Base-by-base conservation (phyloP, 305 asterid genomes). In the Petunia hybrid region DNA sequence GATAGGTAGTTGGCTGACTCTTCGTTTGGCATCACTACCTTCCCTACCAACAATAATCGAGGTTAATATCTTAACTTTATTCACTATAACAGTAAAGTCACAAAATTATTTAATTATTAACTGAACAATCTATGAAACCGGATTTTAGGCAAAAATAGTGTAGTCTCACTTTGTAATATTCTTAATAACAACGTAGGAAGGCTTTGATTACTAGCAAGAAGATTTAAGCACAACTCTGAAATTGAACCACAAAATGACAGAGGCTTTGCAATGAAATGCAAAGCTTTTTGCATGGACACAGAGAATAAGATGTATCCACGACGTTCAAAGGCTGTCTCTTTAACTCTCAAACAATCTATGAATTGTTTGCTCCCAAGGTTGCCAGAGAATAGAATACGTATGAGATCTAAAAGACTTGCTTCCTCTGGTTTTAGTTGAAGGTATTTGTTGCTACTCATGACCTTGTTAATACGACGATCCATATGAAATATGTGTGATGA, bases 201-300 rank as follows among this genome's bases (percentile, higher is more conserved):
- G 78, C 83, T 76, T 65, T 39, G 76, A 62, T 84, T 62, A 82
- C 81, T 85, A 4, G 81, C 82, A 4, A 88, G 60, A 76, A 91
- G 59, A 82, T 91, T 92, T 9, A 91, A 77, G 68, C 82, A 86
- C 71, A 80, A 80, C 80, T 92, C 95, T 36, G 77, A n/a, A 14
- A 22, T 55, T 12, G 90, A 84, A 40, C 93, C 92, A 22, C 81
- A 5, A 1, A 63, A 2, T 0, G 80, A 76, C 76, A 91, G 13
- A n/a, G 76, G 78, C 10, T 42, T 82, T 38, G 80, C 82, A 8
- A 65, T 57, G 56, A 16, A 41, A 3, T 80, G 90, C 42, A 90
- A 85, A 40, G 67, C 43, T 46, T 84, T 88, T 40, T 87, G 91
- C 14, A 68, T 62, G 3, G 85, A 62, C 53, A 83, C 8, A 3